A percentile compares a stretch with the other conserved stretches of the same genome.
These are phyloP conservation scores for Ceratocystiopsis brevicomis DNA, from an alignment of 2,329 filamentous ascomycete genomes.

Conservation along the genomic window DNA sequence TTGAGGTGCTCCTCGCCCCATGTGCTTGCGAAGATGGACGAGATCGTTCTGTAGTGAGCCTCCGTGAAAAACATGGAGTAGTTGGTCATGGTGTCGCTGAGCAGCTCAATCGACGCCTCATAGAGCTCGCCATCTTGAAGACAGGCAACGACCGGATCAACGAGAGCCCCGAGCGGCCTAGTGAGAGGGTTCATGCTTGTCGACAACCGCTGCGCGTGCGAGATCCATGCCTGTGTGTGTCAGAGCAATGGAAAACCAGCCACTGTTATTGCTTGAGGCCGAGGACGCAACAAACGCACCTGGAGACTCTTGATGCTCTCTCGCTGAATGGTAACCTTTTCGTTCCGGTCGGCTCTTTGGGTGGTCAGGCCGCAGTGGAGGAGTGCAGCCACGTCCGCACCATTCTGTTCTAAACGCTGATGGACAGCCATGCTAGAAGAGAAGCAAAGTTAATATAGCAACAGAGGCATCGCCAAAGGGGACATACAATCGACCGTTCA, in stretches of 20 bases:
- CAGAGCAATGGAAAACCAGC: too few relatives aligned
- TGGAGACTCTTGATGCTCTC: constrained; percentile 44
- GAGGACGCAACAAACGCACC: constrained; percentile 19
- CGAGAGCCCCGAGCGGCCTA: constrained; percentile 37
- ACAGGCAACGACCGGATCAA: constrained; percentile 39
- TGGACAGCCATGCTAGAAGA: constrained; percentile 21
- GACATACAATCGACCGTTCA: constrained; percentile 14
- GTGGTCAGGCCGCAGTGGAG: constrained; percentile 16
- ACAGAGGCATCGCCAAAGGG: too few relatives aligned
- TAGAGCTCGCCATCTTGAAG: constrained; percentile 40
- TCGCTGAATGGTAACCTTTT: constrained; percentile 20
- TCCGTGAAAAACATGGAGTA: constrained; percentile 43
- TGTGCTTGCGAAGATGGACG: constrained; percentile 37
- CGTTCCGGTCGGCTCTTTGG: too few relatives aligned
- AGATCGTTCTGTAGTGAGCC: constrained; percentile 37
- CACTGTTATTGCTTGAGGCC: too few relatives aligned
- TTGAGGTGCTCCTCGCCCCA: constrained; percentile 40
- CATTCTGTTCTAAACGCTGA: constrained; percentile 30
- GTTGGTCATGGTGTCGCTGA: constrained; percentile 45
- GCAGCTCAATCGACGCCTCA: constrained; percentile 40
- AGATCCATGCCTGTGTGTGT: constrained; percentile 44
- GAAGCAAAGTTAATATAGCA: background rate
- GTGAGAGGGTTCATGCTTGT: constrained; percentile 37
- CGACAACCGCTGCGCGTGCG: constrained; percentile 49
- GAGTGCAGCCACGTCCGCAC: constrained; percentile 28